These are phyloP conservation scores for Ustilago hordei DNA, from an alignment of 1,284 basidiomycete genomes.

Conservation along the genomic window DNA sequence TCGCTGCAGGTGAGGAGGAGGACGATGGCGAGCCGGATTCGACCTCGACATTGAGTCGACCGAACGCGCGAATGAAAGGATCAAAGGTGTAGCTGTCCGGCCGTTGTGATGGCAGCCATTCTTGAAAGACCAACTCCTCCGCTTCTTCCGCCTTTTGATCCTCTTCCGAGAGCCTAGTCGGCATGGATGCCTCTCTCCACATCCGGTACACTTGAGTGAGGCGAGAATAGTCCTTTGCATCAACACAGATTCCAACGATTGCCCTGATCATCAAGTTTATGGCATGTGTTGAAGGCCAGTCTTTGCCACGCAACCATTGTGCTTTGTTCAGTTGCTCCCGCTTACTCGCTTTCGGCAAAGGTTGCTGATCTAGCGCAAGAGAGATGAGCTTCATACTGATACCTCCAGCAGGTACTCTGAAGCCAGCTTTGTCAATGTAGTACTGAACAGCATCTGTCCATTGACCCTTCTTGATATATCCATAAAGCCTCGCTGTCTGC, in stretches of 20 bases:
- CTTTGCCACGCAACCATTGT: slow-evolving; percentile 11
- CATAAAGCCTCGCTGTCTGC: slow-evolving; percentile 42
- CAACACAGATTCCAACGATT: slow-evolving; percentile 20
- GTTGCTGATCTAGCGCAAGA: slow-evolving; percentile 16
- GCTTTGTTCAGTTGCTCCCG: background rate
- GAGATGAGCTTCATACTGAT: slow-evolving; percentile 27
- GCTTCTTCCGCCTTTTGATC: background rate
- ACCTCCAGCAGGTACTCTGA: slow-evolving; percentile 37
- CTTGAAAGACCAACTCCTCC: slow-evolving; percentile 15
- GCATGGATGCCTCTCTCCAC: slow-evolving; percentile 27
- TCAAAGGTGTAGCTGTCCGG: slow-evolving; percentile 43
- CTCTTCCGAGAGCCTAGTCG: background rate
- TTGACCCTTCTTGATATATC: slow-evolving; percentile 21
- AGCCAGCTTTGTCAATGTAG: slow-evolving; percentile 26
- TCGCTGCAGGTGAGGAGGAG: background rate
- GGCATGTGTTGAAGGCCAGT: slow-evolving; percentile 50
- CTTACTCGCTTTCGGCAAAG: background rate
- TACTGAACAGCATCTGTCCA: slow-evolving; percentile 30
- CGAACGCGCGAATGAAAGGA: slow-evolving; percentile 39
- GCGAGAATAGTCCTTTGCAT: slow-evolving; percentile 28
- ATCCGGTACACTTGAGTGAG: slow-evolving; percentile 18
- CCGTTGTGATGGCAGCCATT: slow-evolving; percentile 38
- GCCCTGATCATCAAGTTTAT: slow-evolving; percentile 44
- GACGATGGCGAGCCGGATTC: background rate
- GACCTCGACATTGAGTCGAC: slow-evolving; percentile 18